phyloP scores from a whole-genome alignment of 129 eudicot genomes.

The Ambrosia trifida region DNA sequence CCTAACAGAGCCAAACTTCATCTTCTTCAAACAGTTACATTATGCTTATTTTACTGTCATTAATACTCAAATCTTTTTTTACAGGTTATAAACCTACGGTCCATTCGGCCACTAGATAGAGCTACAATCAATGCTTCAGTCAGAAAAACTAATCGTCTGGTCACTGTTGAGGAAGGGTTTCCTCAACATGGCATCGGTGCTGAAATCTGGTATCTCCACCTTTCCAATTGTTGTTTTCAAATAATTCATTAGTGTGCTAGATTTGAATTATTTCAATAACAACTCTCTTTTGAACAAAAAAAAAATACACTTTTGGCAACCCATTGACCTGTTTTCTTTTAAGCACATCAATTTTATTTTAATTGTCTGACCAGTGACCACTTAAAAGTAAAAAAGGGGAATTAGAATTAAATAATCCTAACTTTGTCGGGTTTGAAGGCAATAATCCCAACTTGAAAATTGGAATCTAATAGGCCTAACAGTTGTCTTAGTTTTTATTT shows the following conservation, averaged over 20 bases:
- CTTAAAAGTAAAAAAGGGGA: neutral
- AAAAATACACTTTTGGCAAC: neutral
- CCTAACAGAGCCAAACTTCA: conserved; percentile 3
- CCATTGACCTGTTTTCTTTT: neutral
- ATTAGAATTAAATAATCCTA: too few relatives aligned
- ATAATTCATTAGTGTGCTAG: neutral
- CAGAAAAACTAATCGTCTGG: conserved; percentile 70
- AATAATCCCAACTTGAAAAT: too few relatives aligned
- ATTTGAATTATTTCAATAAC: neutral
- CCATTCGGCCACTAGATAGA: conserved; percentile 80
- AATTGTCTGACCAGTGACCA: neutral
- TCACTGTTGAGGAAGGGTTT: conserved; percentile 82
- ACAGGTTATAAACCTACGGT: conserved; percentile 69
- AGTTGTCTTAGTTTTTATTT: too few relatives aligned
- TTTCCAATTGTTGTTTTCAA: neutral
- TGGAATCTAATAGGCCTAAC: too few relatives aligned
- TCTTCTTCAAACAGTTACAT: neutral
- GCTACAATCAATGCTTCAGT: conserved; percentile 67
- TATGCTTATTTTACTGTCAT: neutral
- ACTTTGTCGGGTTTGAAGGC: too few relatives aligned
- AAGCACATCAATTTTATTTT: neutral
- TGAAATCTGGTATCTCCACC: conserved; percentile 60
- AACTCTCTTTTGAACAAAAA: neutral
- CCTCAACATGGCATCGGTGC: conserved; percentile 91
- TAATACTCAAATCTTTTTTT: neutral